phyloP scores from a whole-genome alignment of 1,284 basidiomycete genomes.

The Trametes versicolor region DNA sequence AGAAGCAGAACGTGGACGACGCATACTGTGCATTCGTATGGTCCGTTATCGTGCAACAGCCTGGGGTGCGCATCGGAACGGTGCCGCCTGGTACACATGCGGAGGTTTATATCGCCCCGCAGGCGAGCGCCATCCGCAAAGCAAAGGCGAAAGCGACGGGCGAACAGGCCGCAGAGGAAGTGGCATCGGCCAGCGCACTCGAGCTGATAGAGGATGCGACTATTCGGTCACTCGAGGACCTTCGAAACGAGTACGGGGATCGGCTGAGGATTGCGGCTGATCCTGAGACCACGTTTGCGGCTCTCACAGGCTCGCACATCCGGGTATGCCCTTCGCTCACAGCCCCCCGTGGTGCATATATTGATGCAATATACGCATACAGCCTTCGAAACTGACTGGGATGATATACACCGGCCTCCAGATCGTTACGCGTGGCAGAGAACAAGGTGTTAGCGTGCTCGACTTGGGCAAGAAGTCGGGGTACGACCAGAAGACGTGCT shows the following conservation, averaged over 20 bases:
- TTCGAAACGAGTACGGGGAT: slow-evolving; percentile 65
- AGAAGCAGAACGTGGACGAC: slow-evolving; percentile 73
- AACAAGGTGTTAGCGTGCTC: slow-evolving; percentile 80
- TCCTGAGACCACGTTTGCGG: slow-evolving; percentile 75
- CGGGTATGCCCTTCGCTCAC: slow-evolving; percentile 56
- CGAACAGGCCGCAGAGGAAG: slow-evolving; percentile 54
- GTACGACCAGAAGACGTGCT: slow-evolving; percentile 91
- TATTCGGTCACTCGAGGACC: slow-evolving; percentile 59
- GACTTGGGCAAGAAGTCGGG: slow-evolving; percentile 81
- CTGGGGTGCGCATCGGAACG: slow-evolving; percentile 75
- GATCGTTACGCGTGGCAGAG: slow-evolving; percentile 82
- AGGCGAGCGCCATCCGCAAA: slow-evolving; percentile 70
- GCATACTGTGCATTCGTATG: slow-evolving; percentile 84
- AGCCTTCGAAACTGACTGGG: slow-evolving; percentile 83
- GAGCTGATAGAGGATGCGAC: slow-evolving; percentile 63
- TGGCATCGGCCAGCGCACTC: slow-evolving; percentile 53
- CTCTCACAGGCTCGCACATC: slow-evolving; percentile 86
- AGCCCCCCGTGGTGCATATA: background rate
- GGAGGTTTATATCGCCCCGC: slow-evolving; percentile 81
- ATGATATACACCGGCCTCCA: slow-evolving; percentile 91
- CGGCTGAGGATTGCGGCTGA: slow-evolving; percentile 79
- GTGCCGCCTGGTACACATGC: slow-evolving; percentile 63
- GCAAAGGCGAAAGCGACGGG: slow-evolving; percentile 65
- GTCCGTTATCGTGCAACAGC: slow-evolving; percentile 77
- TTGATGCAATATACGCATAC: background rate